These are phyloP conservation scores for Diophrys appendiculata DNA, from an alignment of 73 alveolate species.

Conservation along the genomic window DNA sequence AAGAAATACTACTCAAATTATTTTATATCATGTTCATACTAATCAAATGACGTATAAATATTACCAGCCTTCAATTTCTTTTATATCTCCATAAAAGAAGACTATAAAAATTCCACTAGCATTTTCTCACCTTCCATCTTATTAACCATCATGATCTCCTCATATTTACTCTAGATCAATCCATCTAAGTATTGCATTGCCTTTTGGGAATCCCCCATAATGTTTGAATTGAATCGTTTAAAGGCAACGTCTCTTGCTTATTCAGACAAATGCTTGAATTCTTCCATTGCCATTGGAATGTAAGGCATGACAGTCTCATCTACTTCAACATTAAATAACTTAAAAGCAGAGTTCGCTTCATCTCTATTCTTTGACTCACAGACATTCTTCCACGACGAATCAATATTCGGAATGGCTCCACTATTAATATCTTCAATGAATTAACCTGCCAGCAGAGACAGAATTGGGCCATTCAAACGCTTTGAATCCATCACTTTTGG, in stretches of 20 bases:
- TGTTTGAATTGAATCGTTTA: conserved; percentile 74
- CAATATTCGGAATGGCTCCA: conserved; percentile 85
- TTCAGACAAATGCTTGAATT: conserved; percentile 69
- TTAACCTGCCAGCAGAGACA: conserved; percentile 8
- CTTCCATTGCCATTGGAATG: conserved; percentile 63
- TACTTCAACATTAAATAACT: not conserved
- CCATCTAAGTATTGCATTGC: conserved; percentile 55
- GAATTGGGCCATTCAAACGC: conserved; percentile 50
- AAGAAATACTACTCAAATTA: conserved; percentile 71
- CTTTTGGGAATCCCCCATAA: conserved; percentile 53
- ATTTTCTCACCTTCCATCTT: conserved; percentile 71
- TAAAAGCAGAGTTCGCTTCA: not conserved
- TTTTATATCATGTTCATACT: conserved; percentile 74
- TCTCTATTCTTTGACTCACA: conserved; percentile 31
- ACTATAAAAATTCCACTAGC: conserved; percentile 60
- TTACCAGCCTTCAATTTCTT: conserved; percentile 73
- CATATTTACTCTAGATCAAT: conserved; percentile 51
- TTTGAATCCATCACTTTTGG: conserved; percentile 57
- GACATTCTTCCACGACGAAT: conserved; percentile 72
- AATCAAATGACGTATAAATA: conserved; percentile 63
- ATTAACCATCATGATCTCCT: conserved; percentile 62
- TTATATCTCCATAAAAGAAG: conserved; percentile 68
- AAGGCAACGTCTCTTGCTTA: conserved; percentile 91
- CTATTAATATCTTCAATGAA: conserved; percentile 37
- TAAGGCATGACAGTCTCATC: not conserved